phyloP scores from a whole-genome alignment of 2,329 filamentous ascomycete genomes.

The Drechslerella dactyloides region DNA sequence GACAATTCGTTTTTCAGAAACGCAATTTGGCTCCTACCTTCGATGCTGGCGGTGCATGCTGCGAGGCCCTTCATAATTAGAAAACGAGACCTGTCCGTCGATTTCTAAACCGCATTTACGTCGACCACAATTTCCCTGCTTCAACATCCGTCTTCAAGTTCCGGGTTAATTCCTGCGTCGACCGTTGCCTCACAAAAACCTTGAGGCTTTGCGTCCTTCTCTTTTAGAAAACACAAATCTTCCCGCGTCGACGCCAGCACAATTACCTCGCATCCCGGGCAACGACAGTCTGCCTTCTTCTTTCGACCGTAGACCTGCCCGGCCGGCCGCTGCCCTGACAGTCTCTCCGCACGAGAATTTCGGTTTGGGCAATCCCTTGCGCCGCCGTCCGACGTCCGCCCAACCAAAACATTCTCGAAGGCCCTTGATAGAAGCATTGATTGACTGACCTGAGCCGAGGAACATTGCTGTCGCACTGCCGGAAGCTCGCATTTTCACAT shows the following conservation, averaged over 20 bases:
- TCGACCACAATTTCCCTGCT: slow-evolving; percentile 45
- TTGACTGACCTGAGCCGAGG: slow-evolving; percentile 34
- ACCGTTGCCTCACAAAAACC: slow-evolving; percentile 28
- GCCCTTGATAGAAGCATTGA: slow-evolving; percentile 21
- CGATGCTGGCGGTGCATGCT: slow-evolving; percentile 29
- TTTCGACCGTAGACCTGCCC: slow-evolving; percentile 47
- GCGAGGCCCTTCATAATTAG: background rate
- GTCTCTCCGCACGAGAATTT: slow-evolving; percentile 17
- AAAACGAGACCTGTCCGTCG: slow-evolving; percentile 19
- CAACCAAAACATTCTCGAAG: slow-evolving; percentile 40
- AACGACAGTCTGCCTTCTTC: slow-evolving; percentile 38
- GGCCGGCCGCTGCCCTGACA: slow-evolving; percentile 17
- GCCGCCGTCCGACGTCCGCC: slow-evolving; percentile 41
- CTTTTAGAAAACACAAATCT: slow-evolving; percentile 48
- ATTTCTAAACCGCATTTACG: slow-evolving; percentile 16
- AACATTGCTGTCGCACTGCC: slow-evolving; percentile 39
- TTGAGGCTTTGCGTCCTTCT: slow-evolving; percentile 50
- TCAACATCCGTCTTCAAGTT: slow-evolving; percentile 39
- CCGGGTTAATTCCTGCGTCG: slow-evolving; percentile 39
- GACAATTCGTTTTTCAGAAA: slow-evolving; percentile 24
- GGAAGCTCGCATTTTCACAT: slow-evolving; percentile 37
- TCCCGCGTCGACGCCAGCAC: slow-evolving; percentile 47
- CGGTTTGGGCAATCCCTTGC: slow-evolving; percentile 47
- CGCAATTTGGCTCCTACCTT: slow-evolving; percentile 19
- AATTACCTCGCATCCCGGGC: slow-evolving; percentile 39